phyloP scores from a whole-genome alignment of 2,329 filamentous ascomycete genomes.

The Cladosporium sp. region DNA sequence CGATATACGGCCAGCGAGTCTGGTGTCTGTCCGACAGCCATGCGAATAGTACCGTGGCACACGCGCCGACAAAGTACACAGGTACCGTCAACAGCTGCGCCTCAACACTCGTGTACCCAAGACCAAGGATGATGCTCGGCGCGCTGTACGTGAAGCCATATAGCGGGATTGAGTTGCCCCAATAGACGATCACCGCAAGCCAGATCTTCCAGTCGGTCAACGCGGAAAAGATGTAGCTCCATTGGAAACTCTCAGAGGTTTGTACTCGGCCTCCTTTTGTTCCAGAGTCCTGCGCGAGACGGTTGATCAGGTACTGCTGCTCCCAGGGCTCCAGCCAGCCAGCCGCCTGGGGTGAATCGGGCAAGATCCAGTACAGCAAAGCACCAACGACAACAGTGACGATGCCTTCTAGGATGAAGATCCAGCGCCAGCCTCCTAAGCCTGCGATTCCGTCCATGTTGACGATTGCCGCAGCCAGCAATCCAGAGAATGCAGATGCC shows the following conservation, averaged over 20 bases:
- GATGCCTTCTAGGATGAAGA: conserved; percentile 30
- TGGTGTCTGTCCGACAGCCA: conserved; percentile 24
- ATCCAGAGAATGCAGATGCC: conserved; percentile 53
- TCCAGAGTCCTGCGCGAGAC: conserved; percentile 24
- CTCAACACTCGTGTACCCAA: conserved; percentile 45
- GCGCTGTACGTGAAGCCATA: conserved; percentile 60
- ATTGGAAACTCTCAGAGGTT: conserved; percentile 37
- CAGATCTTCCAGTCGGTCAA: conserved; percentile 47
- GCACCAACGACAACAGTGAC: conserved; percentile 31
- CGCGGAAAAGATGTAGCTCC: conserved; percentile 41
- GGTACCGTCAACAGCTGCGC: conserved; percentile 49
- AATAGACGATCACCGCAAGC: conserved; percentile 37
- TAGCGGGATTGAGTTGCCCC: conserved; percentile 28
- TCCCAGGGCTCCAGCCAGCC: conserved; percentile 54
- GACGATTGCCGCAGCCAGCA: conserved; percentile 56
- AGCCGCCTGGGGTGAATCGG: conserved; percentile 60
- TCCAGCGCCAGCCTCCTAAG: conserved; percentile 44
- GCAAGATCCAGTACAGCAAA: conserved; percentile 47
- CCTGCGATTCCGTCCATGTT: conserved; percentile 56
- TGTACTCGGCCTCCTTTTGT: conserved; percentile 44
- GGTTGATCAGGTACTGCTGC: conserved; percentile 43
- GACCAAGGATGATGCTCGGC: conserved; percentile 53
- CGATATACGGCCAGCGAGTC: conserved; percentile 24
- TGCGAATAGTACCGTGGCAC: conserved; percentile 23
- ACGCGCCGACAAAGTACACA: conserved; percentile 38